Conservation (phyloP, 148 eudicot species). For the Diospyros lotus region DNA sequence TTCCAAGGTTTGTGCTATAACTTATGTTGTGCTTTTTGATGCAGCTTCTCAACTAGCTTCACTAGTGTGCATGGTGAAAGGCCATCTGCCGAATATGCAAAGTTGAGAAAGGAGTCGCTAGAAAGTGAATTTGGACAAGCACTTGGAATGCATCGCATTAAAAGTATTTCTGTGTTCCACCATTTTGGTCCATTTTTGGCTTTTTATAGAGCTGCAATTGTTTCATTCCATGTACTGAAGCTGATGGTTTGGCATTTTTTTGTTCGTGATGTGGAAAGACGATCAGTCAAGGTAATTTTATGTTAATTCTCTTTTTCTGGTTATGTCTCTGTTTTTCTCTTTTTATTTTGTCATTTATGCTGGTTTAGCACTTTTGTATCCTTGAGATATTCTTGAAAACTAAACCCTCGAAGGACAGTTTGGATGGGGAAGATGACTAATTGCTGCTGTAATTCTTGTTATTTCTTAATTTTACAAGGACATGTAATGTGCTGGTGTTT, state of each 20-base stretch:
- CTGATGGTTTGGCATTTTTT: slow-evolving; percentile 70
- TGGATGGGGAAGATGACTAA: not conserved
- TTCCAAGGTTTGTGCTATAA: not conserved
- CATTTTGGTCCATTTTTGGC: slow-evolving; percentile 94
- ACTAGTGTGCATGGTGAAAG: slow-evolving; percentile 90
- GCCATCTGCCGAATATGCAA: slow-evolving; percentile 91
- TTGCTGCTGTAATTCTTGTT: not conserved
- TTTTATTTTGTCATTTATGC: not conserved
- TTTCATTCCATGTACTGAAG: slow-evolving; percentile 82
- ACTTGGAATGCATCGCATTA: slow-evolving; percentile 67
- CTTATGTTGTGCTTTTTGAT: slow-evolving; percentile 19
- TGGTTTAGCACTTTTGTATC: not conserved
- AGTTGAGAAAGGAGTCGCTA: slow-evolving; percentile 76
- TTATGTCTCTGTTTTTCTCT: not conserved
- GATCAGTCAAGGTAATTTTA: slow-evolving; percentile 64
- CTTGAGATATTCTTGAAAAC: not conserved
- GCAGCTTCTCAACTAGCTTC: slow-evolving; percentile 66
- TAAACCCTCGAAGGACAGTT: not conserved
- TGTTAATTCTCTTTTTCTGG: not conserved
- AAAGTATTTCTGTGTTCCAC: slow-evolving; percentile 59
- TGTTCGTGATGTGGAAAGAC: slow-evolving; percentile 66
- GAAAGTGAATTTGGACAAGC: slow-evolving; percentile 82
- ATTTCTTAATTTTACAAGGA: not conserved
- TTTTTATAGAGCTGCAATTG: slow-evolving; percentile 84
- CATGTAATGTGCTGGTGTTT: no score